Conservation (phyloP, 306 rosid genomes). For the Astragalus glycyphyllos region DNA sequence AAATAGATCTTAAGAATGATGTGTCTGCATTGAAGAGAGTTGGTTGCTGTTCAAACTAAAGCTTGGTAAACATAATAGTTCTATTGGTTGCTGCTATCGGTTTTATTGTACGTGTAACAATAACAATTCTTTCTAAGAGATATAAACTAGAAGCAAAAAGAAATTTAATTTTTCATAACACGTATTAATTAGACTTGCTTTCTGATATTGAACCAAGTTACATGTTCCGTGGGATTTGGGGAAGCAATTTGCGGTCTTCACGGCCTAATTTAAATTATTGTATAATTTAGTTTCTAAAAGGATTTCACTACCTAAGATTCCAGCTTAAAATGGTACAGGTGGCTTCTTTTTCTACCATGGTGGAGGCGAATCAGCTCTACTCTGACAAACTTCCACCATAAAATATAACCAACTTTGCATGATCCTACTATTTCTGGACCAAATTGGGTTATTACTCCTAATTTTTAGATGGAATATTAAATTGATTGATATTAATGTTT, state of each 20-base stretch:
- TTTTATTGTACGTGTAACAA: background rate
- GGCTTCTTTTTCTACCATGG: background rate
- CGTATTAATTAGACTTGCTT: background rate
- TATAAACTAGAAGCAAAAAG: background rate
- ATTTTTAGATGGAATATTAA: too few relatives aligned
- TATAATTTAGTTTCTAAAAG: background rate
- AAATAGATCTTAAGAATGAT: constrained; percentile 4
- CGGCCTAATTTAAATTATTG: background rate
- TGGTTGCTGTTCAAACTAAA: constrained; percentile 1
- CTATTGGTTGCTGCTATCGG: background rate
- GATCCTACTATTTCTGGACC: too few relatives aligned
- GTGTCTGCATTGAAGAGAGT: constrained; percentile 1
- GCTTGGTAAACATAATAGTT: background rate
- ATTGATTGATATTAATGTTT: too few relatives aligned
- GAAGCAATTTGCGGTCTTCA: background rate
- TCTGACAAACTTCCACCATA: too few relatives aligned
- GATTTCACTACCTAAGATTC: background rate
- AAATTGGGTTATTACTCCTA: too few relatives aligned
- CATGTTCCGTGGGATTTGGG: background rate
- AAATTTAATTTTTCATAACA: constrained; percentile 1
- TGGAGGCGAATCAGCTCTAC: too few relatives aligned
- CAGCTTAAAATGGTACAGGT: background rate
- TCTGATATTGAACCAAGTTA: background rate
- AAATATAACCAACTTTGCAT: too few relatives aligned
- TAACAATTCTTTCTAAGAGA: constrained; percentile 2